phyloP scores from a whole-genome alignment of 768 basidiomycete species.

The Mycena kentingensis region DNA sequence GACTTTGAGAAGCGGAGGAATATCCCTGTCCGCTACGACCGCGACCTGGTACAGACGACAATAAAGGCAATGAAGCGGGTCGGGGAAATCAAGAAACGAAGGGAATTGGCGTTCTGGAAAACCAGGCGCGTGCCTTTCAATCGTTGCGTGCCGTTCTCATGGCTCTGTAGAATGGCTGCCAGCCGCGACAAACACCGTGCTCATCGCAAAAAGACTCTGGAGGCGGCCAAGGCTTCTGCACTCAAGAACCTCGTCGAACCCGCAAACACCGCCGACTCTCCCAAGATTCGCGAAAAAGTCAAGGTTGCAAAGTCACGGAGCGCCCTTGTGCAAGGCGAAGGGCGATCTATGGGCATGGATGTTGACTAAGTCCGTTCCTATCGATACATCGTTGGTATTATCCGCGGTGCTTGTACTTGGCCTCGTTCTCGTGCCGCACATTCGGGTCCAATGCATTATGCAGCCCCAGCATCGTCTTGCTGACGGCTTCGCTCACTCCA shows the following conservation, averaged over 20 bases:
- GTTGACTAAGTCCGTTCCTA: slow-evolving; percentile 52
- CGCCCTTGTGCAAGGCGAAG: slow-evolving; percentile 80
- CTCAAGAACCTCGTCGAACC: slow-evolving; percentile 64
- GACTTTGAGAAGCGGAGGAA: slow-evolving; percentile 99
- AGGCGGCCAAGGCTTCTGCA: slow-evolving; percentile 57
- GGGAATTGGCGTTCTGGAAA: slow-evolving; percentile 97
- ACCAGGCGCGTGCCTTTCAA: slow-evolving; percentile 56
- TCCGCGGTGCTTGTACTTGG: slow-evolving; percentile 85
- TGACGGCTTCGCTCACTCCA: slow-evolving; percentile 93
- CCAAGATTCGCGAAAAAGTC: slow-evolving; percentile 75
- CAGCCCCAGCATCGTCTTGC: slow-evolving; percentile 91
- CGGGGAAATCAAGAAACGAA: slow-evolving; percentile 84
- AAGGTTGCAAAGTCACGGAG: slow-evolving; percentile 67
- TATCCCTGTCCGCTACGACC: slow-evolving; percentile 94
- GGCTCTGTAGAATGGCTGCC: slow-evolving; percentile 70
- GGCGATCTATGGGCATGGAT: slow-evolving; percentile 91
- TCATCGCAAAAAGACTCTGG: slow-evolving; percentile 67
- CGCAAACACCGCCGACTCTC: slow-evolving; percentile 42
- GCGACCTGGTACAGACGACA: slow-evolving; percentile 89
- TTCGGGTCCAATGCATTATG: slow-evolving; percentile 92
- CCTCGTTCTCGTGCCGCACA: slow-evolving; percentile 78
- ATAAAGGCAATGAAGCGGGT: slow-evolving; percentile 96
- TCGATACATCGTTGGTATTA: slow-evolving; percentile 17
- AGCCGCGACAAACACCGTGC: slow-evolving; percentile 77
- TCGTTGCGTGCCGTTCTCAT: background rate